Evolutionary conservation across 2,329 filamentous ascomycete genomes (phyloP), one percentile per base, ranked within the genome.

Genomic region (Ilyonectria destructans): DNA sequence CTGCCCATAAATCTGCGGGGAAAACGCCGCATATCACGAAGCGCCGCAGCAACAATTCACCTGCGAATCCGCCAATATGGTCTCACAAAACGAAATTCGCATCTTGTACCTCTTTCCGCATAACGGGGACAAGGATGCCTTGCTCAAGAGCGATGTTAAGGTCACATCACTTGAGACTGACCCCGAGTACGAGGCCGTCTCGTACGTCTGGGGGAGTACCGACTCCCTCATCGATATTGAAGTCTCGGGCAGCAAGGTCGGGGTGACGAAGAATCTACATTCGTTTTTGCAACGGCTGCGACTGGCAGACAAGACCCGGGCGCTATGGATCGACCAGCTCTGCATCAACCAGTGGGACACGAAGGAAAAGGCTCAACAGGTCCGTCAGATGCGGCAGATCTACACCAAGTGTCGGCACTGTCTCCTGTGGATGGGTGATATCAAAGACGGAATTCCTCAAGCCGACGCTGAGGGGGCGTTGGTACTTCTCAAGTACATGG

Each of bases 281-380:
- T n/a, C 35, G 5, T 48, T 56, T n/a, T 51, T 69, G 17, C 35
- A 21, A 10, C 51, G 67, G 3, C n/a, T 69, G 21, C 52, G 67
- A 6, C 37, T 58, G 5, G 19, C 58, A 15, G 29, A 55, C 45
- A 9, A 62, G 29, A 6, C 49, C 10, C 54, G 67, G 19, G 17
- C 58, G 12, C 48, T 69, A 21, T 69, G 62, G 67, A 58, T 69
- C 17, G 67, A 69, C 40, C 67, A 69, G 33, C 62, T 69, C 31
- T 69, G 67, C 48, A 69, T 69, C 49, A 69, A 69, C 56, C 67
- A 69, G 37, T 67, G 64, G 67, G 64, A 69, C 23, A 35, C 19
- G 13, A 57, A 59, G 23, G 67, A 69, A 46, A 69, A 69, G 29
- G 56, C 63, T 1, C 48, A 55, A 13, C 63, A 69, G 29, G 63